Evolutionary conservation across 352 stramenopile species (phyloP), one percentile per base, ranked within the genome.

Genomic region (Pelagophyceae sp.): DNA sequence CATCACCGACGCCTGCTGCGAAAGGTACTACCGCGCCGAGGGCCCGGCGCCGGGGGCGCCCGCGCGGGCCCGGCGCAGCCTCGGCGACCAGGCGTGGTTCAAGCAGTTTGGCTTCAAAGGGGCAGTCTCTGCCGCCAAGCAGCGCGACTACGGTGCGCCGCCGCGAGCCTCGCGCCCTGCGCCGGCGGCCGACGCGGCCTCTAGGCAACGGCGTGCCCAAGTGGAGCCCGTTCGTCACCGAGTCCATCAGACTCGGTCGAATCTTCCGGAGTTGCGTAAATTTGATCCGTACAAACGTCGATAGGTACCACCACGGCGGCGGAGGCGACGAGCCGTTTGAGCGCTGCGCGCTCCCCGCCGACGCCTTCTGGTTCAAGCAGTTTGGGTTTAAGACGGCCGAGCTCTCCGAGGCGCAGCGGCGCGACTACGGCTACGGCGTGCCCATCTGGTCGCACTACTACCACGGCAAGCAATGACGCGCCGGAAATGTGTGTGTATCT

Each of bases 391-490:
- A 37, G 15, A 71, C 33, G 3, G 61, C n/a, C 67, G 23, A 87
- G 83, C 80, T 94, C 72, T 90, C 80, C 23, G 70, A 82, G 63
- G 72, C 60, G 35, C 81, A 85, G 63, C 85, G 83, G 64, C 40
- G 60, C 71, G 86, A 37, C 50, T 81, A 79, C 35, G 77, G 75
- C 40, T 80, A 80, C 45, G 77, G 77, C 29, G 40, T 81, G 17
- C 76, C 76, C 65, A 65, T 67, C 11, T 80, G 76, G 76, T 72
- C 37, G 33, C 76, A 67, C 29, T 80, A 80, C 76, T 58, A 15
- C 15, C 29, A 60, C 50, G 17, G 17, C 17, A 60, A 60, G 25
- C 15, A 60, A 15, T 25, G 50, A 60, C 17, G 50, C 50, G 50
- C 15, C 50, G 50, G n/a, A n/a, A n/a, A n/a, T n/a, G n/a, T n/a